Evolutionary conservation across 371 early-diverging fungal genomes (phyloP).

Genomic region (Ordospora pajunii): DNA sequence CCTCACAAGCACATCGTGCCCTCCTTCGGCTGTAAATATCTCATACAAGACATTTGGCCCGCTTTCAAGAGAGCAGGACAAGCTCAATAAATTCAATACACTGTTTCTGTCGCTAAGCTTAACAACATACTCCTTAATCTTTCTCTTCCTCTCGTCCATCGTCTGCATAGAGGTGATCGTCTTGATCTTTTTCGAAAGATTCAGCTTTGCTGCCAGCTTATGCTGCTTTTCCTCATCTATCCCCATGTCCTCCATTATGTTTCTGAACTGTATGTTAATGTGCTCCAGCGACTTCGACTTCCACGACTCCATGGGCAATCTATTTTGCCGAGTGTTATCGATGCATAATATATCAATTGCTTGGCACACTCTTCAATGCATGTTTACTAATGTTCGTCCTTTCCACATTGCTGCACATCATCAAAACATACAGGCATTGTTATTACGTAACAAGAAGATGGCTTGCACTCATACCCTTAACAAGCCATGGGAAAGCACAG

Average conservation of each 20-base stretch:
- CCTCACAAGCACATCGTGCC: conserved; percentile 13
- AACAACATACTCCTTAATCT: conserved; percentile 18
- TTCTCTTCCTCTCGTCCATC: conserved; percentile 27
- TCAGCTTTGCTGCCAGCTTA: conserved; percentile 14
- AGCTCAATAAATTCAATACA: conserved; percentile 19
- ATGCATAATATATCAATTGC: too few species aligned
- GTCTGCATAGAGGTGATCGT: conserved; percentile 26
- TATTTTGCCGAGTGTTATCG: not conserved
- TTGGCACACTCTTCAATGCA: too few species aligned
- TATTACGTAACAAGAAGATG: too few species aligned
- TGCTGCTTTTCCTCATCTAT: conserved; percentile 22
- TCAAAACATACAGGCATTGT: too few species aligned
- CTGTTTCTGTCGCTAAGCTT: conserved; percentile 5
- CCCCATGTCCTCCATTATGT: conserved; percentile 15
- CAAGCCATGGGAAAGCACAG: not conserved
- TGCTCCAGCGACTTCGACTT: conserved; percentile 27
- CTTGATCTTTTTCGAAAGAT: conserved; percentile 32
- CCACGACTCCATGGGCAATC: conserved; percentile 4
- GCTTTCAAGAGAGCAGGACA: conserved; percentile 1
- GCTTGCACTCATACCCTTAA: not conserved
- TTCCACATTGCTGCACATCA: too few species aligned
- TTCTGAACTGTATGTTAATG: conserved; percentile 26
- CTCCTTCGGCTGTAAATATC: conserved; percentile 8
- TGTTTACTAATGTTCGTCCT: too few species aligned
- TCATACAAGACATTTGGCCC: not conserved